Evolutionary conservation across 202 grass and related monocot species (phyloP).

Genomic region (Dendrocalamus latiflorus): DNA sequence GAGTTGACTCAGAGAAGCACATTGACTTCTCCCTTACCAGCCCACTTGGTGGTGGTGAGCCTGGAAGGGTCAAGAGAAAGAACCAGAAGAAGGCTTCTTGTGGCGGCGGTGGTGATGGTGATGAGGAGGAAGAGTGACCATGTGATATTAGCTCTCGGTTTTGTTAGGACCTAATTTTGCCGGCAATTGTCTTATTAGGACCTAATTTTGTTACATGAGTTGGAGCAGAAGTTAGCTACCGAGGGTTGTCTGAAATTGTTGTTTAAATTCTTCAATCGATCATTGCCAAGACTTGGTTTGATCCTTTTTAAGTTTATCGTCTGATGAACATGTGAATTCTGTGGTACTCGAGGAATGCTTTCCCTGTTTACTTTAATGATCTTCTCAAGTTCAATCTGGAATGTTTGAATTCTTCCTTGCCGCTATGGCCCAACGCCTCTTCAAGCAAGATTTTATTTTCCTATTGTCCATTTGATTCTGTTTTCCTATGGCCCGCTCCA

Average conservation of each 20-base stretch:
- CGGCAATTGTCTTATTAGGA: conserved; percentile 8
- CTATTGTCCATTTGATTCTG: no score
- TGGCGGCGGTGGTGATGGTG: conserved; percentile 35
- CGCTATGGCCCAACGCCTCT: no score
- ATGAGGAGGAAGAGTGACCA: conserved; percentile 48
- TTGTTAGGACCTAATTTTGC: conserved; percentile 39
- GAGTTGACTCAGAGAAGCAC: conserved; percentile 51
- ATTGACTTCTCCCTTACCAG: conserved; percentile 50
- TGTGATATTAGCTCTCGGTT: neutral
- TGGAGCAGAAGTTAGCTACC: neutral
- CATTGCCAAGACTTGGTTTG: neutral
- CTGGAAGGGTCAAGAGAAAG: conserved; percentile 55
- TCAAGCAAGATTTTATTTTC: neutral
- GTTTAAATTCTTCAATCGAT: neutral
- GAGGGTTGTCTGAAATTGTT: neutral
- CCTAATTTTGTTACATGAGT: conserved; percentile 28
- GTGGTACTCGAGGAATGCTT: no score
- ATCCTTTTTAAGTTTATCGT: neutral
- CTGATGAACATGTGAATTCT: no score
- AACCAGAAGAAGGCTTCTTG: conserved; percentile 42
- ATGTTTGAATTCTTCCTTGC: no score
- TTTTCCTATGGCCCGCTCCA: no score
- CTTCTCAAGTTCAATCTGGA: no score
- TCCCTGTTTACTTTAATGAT: no score
- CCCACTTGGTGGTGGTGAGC: conserved; percentile 38